Evolutionary conservation across 108 stramenopile genomes (phyloP), one percentile per base, ranked within the genome.

Genomic region (Nannochloropsis gaditana): DNA sequence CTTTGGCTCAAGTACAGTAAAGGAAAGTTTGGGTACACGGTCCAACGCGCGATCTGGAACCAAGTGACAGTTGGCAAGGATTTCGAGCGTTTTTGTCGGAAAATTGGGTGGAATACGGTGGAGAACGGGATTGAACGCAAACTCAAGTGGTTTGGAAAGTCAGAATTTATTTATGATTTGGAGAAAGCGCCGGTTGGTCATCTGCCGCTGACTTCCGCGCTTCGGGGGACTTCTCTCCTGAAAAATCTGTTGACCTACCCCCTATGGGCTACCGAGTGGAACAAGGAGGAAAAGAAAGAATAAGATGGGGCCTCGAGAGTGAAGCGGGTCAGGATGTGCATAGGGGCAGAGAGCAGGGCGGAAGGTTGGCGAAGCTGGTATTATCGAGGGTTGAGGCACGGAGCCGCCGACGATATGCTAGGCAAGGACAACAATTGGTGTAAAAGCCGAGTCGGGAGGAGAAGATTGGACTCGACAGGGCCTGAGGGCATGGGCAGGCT

Each of bases 101-200:
- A 95, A 84, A 95, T 98, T 87, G 97, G 96, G 82, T 98, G 97
- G 97, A 97, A 95, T 43, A 96, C 95, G 96, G 96, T 85, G 95
- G 94, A 9, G 96, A 97, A 80, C 41, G 80, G 41, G 84, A 94
- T 96, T 15, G 96, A 96, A 85, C 90, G 96, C 44, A 98, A 96
- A 93, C 94, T 95, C 92, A 85, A 85, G 81, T 98, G 97, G 97
- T 98, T 98, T 84, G 97, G 97, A 44, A 93, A 94, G 43, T 95
- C 94, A 31, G 97, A 98, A 86, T 98, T 98, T 83, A 96, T 93
- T 84, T 98, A 98, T 85, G 95, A 96, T 87, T 91, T 96, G 44
- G 95, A 96, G 85, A 96, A 96, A 91, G 97, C 97, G 31, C 95
- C 94, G 9, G 93, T 93, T 86, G 97, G 96, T 79, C 97, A 98